These are phyloP conservation scores for Asterochloris erici DNA, from an alignment of 139 green algal species.

Conservation along the genomic window DNA sequence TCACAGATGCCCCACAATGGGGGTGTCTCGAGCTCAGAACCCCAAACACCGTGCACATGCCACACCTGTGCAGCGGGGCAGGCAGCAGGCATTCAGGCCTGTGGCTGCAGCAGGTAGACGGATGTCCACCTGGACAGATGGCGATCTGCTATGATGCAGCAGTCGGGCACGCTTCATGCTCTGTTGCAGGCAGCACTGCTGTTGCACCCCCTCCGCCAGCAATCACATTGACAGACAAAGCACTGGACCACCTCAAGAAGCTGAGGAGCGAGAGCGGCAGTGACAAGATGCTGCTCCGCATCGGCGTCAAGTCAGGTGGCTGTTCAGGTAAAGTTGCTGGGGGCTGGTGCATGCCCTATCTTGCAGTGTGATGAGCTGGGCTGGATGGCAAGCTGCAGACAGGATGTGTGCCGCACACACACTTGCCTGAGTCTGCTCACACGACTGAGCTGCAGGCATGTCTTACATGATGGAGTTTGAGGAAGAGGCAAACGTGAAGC, in stretches of 20 bases:
- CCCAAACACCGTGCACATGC: too few relatives aligned
- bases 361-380: too few relatives aligned
- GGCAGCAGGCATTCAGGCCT: too few relatives aligned
- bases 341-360: neutral
- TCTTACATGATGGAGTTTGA: conserved; percentile 92
- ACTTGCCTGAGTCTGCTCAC: neutral
- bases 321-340: conserved; percentile 39
- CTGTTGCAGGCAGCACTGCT: neutral
- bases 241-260: conserved; percentile 73
- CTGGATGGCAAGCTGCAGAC: too few relatives aligned
- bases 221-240: conserved; percentile 75
- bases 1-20: too few relatives aligned
- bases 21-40: too few relatives aligned
- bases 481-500: conserved; percentile 51
- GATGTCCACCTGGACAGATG: too few relatives aligned
- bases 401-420: too few relatives aligned
- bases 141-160: neutral
- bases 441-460: conserved; percentile 44
- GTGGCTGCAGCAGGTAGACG: too few relatives aligned
- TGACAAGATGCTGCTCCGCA: conserved; percentile 57
- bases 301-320: conserved; percentile 67
- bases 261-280: conserved; percentile 51
- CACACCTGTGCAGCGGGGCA: too few relatives aligned
- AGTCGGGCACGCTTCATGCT: neutral
- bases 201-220: conserved; percentile 25